Evolutionary conservation across 2,329 filamentous ascomycete species (phyloP), one percentile per base, ranked within the genome.

Genomic region (Cordyceps cicadae): DNA sequence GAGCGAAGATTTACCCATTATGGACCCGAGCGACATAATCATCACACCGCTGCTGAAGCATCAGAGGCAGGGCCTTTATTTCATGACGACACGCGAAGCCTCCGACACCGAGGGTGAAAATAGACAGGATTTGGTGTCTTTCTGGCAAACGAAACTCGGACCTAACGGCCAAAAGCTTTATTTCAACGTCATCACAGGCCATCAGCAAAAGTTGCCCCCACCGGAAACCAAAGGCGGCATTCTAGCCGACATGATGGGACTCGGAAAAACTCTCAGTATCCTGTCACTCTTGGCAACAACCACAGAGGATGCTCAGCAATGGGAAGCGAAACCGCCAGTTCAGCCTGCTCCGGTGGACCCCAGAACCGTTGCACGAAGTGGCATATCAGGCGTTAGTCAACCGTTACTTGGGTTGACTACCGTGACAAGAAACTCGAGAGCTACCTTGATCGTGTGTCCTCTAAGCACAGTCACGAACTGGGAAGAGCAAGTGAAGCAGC

Each of bases 401-500:
- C 70, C 76, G 21, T 70, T 72, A 1, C 71, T 85, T 19, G 77
- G 74, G 2, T 71, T 85, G 21, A 83, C 81, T 14, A 74, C 69
- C 12, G 70, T 89, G n/a, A 74, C 76, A 21, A 79, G 78, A 48
- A 96, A 97, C 68, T 85, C 84, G 6, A 88, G 86, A 68, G 86
- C 89, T 0, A 97, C 94, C 0, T 77, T 99, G 37, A 81, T 99
- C 19, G 85, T 99, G 17, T 95, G 89, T 61, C 94, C 94, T 1
- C 81, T 97, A 3, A 96, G 90, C 68, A 94, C 93, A 0, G 86
- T 97, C 62, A 87, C 88, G 29, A 99, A 97, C 69, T 99, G 94
- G 94, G 88, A 93, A 67, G 86, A 92, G 66, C 94, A 99, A 73
- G 90, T 97, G 63, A 88, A 88, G 67, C 82, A 89, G 62, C 94